Base-by-base conservation (phyloP, 768 basidiomycete species). In the Asterophora parasitica region DNA sequence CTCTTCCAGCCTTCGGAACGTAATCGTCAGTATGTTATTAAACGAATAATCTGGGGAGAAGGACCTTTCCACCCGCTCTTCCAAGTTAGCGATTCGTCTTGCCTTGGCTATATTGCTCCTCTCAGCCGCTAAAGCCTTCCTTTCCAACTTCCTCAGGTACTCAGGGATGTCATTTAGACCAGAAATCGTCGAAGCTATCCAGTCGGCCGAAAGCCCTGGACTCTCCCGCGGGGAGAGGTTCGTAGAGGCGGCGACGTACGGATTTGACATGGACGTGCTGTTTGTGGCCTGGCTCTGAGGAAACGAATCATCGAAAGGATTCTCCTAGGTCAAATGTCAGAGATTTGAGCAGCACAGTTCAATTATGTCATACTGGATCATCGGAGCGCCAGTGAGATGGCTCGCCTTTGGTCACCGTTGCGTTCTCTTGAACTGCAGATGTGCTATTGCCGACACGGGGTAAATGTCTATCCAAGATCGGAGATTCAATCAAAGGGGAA, bases 81-180 rank as follows among this genome's bases (percentile, higher is more conserved):
- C 57, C 27, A 71, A 49, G 37, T 58, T 53, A 7, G 45, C 44
- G 28, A 73, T 70, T 47, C 59, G 61, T 34, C 50, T 57, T 27
- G 58, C 58, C 51, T 74, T 75, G 4, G 58, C 59, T 3, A 58
- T 56, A 11, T 65, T 66, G 19, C 66, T 63, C 36, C 67, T 63
- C 36, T 65, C 65, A 39, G 68, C 59, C 16, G 73, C 70, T 7
- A 54, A 53, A 8, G 61, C 51, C 46, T 67, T 68, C 31, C 69
- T 62, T 50, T 78, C 73, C 31, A 77, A 62, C 44, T 62, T 65
- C 28, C 50, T 50, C 34, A 76, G 59, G 41, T 71, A 66, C 7
- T 60, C 57, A 34, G 52, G 46, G 0, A 66, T 42, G 19, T 28
- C 39, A 4, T 53, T 34, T 7, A 54, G 40, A 12, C 39, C 41